phyloP scores from a whole-genome alignment of 2,329 filamentous ascomycete genomes.

The Claviceps cyperi region DNA sequence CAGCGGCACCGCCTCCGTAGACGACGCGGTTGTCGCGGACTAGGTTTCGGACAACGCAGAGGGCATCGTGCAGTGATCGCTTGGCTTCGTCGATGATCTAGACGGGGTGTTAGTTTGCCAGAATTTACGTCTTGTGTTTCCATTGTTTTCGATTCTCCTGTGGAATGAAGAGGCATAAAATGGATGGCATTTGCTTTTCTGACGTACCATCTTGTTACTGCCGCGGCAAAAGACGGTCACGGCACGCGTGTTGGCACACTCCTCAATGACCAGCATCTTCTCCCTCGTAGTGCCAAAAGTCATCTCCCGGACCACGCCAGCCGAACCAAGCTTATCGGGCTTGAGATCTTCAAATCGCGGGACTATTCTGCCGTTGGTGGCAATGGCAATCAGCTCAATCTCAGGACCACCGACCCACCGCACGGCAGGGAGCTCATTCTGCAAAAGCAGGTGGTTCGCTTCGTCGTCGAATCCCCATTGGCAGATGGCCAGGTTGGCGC shows the following conservation, averaged over 20 bases:
- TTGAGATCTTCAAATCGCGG: slow-evolving; percentile 92
- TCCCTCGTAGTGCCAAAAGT: slow-evolving; percentile 93
- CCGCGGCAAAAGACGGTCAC: slow-evolving; percentile 94
- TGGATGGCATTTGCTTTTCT: too few species aligned
- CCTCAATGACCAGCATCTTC: slow-evolving; percentile 99
- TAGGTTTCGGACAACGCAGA: slow-evolving; percentile 94
- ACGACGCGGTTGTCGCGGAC: slow-evolving; percentile 94
- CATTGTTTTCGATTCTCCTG: too few species aligned
- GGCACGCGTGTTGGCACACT: slow-evolving; percentile 93
- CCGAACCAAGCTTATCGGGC: slow-evolving; percentile 76
- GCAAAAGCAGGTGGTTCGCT: slow-evolving; percentile 90
- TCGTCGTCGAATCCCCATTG: slow-evolving; percentile 99
- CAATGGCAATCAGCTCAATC: slow-evolving; percentile 96
- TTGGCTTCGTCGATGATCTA: slow-evolving; percentile 98
- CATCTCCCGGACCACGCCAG: slow-evolving; percentile 87
- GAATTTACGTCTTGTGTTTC: not conserved
- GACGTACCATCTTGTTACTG: slow-evolving; percentile 93
- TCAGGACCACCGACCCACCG: slow-evolving; percentile 97
- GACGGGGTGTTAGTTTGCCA: not conserved
- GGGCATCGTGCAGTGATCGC: slow-evolving; percentile 88
- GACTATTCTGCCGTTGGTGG: slow-evolving; percentile 94
- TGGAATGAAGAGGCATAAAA: too few species aligned
- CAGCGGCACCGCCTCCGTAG: slow-evolving; percentile 90
- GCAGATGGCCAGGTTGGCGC: slow-evolving; percentile 94
- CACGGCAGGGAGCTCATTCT: slow-evolving; percentile 90